Base-by-base conservation (phyloP, 2,329 filamentous ascomycete genomes). In the Diaporthe longicolla region DNA sequence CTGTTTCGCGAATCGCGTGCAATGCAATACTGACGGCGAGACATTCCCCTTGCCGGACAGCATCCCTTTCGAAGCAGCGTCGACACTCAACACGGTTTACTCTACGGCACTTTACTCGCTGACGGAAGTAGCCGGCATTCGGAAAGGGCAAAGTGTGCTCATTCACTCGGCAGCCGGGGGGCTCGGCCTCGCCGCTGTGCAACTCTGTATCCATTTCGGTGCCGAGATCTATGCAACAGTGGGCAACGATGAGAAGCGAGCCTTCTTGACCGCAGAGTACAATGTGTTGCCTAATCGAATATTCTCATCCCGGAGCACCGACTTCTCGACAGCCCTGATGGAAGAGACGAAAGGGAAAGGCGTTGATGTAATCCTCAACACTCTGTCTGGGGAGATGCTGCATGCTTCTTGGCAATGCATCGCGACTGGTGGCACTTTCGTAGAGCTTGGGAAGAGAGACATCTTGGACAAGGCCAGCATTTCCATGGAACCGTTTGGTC, bases 261-360 rank as follows among this genome's bases (percentile, higher is more conserved):
- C 24, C 15, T 72, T 61, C 21, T 40, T 58, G 26, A n/a, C 57
- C 21, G 48, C 55, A 40, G 37, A 40, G 8, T 40, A 40, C 37
- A 40, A 40, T 10, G 37, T 40, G 37, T 40, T 40, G 37, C 37
- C 37, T 6, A 40, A 40, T 40, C 55, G 57, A 40, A 82, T 86
- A 32, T 81, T 84, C 72, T 78, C 79, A 43, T 71, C 69, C 9
- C 69, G 69, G 43, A 58, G 40, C 21, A 48, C 52, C 19, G 81
- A 78, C 3, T 85, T 86, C 74, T 75, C 76, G 2, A 48, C 75
- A 0, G 79, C 78, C 1, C 70, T 40, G 37, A 74, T 80, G 72
- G 43, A 63, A 1, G 77, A 76, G 17, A 84, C 81, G 2, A 65
- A 75, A n/a, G 76, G 79, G 24, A 70, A 72, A 10, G 81, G 83